These are phyloP conservation scores for Kluyveromyces siamensis DNA, from an alignment of 805 yeast genomes.

Conservation along the genomic window DNA sequence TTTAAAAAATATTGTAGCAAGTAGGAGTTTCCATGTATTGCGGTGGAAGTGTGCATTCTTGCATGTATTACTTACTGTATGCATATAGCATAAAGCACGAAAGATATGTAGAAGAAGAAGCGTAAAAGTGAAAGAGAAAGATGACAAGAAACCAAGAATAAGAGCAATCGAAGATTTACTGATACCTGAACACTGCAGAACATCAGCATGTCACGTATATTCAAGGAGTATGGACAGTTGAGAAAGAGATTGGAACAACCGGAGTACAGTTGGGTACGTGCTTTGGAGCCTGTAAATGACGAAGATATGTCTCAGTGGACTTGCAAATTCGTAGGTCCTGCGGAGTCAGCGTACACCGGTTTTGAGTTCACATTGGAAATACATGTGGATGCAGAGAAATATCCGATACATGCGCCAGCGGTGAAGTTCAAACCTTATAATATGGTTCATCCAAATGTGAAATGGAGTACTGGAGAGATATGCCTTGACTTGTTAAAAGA, in stretches of 20 bases:
- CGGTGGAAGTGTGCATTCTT: too few relatives aligned
- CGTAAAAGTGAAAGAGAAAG: not conserved
- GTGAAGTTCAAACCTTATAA: conserved; percentile 35
- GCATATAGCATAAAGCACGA: too few relatives aligned
- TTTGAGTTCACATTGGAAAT: conserved; percentile 45
- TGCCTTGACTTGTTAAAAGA: conserved; percentile 56
- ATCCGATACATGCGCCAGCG: conserved; percentile 54
- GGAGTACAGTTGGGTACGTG: conserved; percentile 1
- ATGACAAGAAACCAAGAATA: not conserved
- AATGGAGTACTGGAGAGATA: conserved; percentile 52
- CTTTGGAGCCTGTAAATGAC: conserved; percentile 36
- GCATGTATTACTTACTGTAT: too few relatives aligned
- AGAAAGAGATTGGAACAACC: conserved; percentile 1
- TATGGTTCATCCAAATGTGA: conserved; percentile 42
- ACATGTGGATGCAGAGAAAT: conserved; percentile 32
- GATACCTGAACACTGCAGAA: too few relatives aligned
- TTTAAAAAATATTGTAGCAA: not conserved
- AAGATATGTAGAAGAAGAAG: too few relatives aligned
- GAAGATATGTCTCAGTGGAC: conserved; percentile 44
- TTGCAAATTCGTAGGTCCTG: conserved; percentile 43
- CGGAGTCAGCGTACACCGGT: conserved; percentile 42
- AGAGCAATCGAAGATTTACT: too few relatives aligned
- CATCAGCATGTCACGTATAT: conserved; percentile 1
- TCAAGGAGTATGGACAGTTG: conserved; percentile 4
- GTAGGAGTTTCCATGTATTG: too few relatives aligned